Base-by-base conservation (phyloP, 2,329 filamentous ascomycete species). In the Sordariomycetes sp. region DNA sequence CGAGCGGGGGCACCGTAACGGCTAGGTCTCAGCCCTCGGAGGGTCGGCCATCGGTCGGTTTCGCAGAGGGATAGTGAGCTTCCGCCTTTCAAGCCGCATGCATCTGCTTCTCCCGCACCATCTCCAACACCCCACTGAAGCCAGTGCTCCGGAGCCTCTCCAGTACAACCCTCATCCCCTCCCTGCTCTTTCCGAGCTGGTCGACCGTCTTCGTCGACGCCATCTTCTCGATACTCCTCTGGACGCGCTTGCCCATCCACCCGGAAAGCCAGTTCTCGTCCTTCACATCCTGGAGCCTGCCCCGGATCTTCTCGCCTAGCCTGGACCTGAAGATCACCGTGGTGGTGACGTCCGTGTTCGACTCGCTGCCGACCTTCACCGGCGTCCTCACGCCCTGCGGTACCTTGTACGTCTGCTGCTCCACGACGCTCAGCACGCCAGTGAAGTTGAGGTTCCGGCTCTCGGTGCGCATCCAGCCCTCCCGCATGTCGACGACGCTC, bases 391-490 rank as follows among this genome's bases (percentile, higher is more conserved):
- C 58, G 12, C 52, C 57, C 18, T 54, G 25, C 11, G 77, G 74
- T 2, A 71, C 64, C 34, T 76, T 78, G 71, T 90, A 94, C 59
- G 81, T 74, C 68, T 94, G 89, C 64, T 83, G 78, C 73, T 94
- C 89, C 22, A 91, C 77, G 14, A 94, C 88, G 54, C 85, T 89
- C 46, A 94, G 73, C 20, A 94, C 86, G 60, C 89, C 87, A 5
- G 88, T 89, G 72, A 88, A 93, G 71, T 93, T 90, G 57, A 94
- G 77, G 66, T 94, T 94, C 62, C 83, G 80, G 65, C 85, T 89
- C 73, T 93, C 88, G 0, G 88, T 90, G 68, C 82, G 80, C 88
- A 94, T 92, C 83, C 87, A 90, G 53, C 89, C 89, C 67, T 91
- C 83, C 60, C 83, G 85, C 61, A 91, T 83, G 69, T 93, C 89